Percentiles rank a stretch among this genome's conserved stretches.
phyloP scores from a whole-genome alignment of 495 filamentous ascomycete genomes.

The Pyronema domesticum region DNA sequence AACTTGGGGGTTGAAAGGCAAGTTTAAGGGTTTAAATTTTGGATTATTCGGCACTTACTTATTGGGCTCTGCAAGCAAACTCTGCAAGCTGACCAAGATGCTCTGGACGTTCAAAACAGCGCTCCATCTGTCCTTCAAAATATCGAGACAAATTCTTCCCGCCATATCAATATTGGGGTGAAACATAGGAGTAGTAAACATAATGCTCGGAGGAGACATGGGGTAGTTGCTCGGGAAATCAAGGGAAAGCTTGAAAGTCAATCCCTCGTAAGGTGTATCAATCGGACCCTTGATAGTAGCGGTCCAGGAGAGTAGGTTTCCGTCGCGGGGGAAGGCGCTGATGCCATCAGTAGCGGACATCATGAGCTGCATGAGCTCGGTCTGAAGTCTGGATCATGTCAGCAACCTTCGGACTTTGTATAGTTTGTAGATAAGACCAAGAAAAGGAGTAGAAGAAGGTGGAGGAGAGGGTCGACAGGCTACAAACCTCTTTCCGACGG shows the following conservation, averaged over 20 bases:
- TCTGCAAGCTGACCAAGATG: constrained; percentile 83
- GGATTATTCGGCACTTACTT: constrained; percentile 43
- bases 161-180: constrained; percentile 92
- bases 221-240: constrained; percentile 85
- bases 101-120: constrained; percentile 83
- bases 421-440: too few species aligned
- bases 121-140: constrained; percentile 42
- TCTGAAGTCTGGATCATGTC: constrained; percentile 52
- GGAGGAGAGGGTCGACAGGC: neutral
- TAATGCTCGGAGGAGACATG: constrained; percentile 76
- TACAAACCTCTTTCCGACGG: constrained; percentile 5
- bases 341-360: constrained; percentile 80
- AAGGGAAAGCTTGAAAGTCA: constrained; percentile 88
- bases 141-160: constrained; percentile 92
- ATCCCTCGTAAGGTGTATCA: constrained; percentile 70
- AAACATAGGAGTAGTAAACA: constrained; percentile 88
- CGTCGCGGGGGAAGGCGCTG: constrained; percentile 86
- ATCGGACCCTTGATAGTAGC: constrained; percentile 84
- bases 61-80: constrained; percentile 89
- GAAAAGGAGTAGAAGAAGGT: neutral
- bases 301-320: constrained; percentile 79
- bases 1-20: neutral
- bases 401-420: neutral
- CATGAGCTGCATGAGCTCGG: constrained; percentile 96
- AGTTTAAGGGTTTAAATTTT: neutral